Evolutionary conservation across 208 protist genomes (phyloP).

Genomic region (Trypanosoma avium): DNA sequence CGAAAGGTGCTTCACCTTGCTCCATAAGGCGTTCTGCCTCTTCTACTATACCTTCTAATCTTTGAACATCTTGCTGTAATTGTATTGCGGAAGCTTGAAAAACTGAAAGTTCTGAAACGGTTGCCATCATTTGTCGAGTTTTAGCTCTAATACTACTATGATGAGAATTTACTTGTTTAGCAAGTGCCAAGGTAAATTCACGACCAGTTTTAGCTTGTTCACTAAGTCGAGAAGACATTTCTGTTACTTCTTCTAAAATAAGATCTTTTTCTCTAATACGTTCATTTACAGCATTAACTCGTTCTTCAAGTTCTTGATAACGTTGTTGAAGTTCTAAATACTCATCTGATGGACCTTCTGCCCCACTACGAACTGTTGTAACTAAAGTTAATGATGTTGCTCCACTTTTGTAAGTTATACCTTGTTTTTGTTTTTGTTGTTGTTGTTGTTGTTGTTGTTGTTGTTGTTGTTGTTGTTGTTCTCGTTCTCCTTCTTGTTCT

Average conservation of each 20-base stretch:
- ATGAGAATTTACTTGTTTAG: conserved; percentile 93
- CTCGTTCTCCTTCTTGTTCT: neutral
- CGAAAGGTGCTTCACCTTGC: conserved; percentile 79
- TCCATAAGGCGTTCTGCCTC: conserved; percentile 79
- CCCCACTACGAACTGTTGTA: neutral
- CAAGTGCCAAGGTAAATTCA: conserved; percentile 91
- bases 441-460: neutral
- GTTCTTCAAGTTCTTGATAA: conserved; percentile 89
- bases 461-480: neutral
- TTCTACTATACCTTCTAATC: conserved; percentile 69
- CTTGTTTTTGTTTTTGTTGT: too few relatives aligned
- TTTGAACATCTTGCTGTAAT: conserved; percentile 86
- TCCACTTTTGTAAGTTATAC: too few relatives aligned
- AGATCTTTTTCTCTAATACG: conserved; percentile 96
- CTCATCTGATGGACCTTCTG: conserved; percentile 59
- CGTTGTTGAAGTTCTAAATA: conserved; percentile 87
- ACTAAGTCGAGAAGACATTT: conserved; percentile 85
- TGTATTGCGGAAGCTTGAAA: conserved; percentile 92
- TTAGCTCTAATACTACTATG: conserved; percentile 87
- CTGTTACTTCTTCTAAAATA: conserved; percentile 94
- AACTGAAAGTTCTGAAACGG: conserved; percentile 95
- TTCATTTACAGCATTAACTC: conserved; percentile 90
- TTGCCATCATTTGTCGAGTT: conserved; percentile 95
- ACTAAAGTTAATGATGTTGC: neutral
- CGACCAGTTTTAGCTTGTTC: conserved; percentile 81